phyloP scores from a whole-genome alignment of 768 basidiomycete species.

The Suillus occidentalis region DNA sequence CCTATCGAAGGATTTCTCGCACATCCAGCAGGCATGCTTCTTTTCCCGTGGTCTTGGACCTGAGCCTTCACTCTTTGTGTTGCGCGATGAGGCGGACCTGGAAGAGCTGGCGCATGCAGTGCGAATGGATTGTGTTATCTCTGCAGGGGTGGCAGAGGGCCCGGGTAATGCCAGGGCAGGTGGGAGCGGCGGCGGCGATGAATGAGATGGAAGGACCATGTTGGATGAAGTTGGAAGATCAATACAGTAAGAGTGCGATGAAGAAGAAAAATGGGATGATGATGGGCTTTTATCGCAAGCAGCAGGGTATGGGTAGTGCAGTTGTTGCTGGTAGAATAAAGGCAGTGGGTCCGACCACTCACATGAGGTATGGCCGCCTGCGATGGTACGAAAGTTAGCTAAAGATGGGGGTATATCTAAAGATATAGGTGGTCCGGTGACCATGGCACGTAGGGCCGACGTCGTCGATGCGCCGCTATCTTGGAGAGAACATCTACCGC shows the following conservation, averaged over 20 bases:
- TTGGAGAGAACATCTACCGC: slow-evolving; percentile 11
- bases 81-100: slow-evolving; percentile 21
- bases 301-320: slow-evolving; percentile 20
- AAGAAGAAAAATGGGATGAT: slow-evolving; percentile 3
- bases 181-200: slow-evolving; percentile 10
- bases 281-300: slow-evolving; percentile 15
- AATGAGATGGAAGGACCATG: slow-evolving; percentile 9
- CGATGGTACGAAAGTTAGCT: slow-evolving; percentile 21
- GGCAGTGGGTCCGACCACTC: slow-evolving; percentile 26
- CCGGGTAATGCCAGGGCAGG: slow-evolving; percentile 4
- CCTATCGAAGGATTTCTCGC: slow-evolving; percentile 70
- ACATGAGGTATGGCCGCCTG: slow-evolving; percentile 20
- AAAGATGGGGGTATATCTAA: slow-evolving; percentile 23
- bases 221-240: slow-evolving; percentile 14
- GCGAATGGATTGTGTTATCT: slow-evolving; percentile 34
- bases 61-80: slow-evolving; percentile 31
- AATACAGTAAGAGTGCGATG: slow-evolving; percentile 11
- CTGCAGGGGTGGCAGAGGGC: slow-evolving; percentile 20
- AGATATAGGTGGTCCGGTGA: slow-evolving; percentile 11
- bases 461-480: slow-evolving; percentile 8
- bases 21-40: slow-evolving; percentile 80
- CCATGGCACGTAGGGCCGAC: slow-evolving; percentile 16
- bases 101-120: slow-evolving; percentile 26
- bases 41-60: slow-evolving; percentile 51
- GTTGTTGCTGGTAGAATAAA: slow-evolving; percentile 18